Conservation (phyloP, 495 filamentous ascomycete genomes). For the Tricharina praecox region DNA sequence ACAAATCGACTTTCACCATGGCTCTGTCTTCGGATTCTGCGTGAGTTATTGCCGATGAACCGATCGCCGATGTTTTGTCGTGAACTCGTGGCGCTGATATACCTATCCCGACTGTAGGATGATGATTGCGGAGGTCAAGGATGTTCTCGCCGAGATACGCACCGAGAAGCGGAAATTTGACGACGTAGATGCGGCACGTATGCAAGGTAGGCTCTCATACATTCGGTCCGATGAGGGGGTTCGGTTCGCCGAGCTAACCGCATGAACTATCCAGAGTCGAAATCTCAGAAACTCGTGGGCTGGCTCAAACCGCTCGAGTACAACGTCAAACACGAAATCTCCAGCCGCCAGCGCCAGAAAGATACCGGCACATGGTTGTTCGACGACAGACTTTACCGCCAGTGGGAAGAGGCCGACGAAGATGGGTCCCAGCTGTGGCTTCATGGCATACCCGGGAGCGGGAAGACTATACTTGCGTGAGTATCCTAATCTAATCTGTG, state of each 20-base stretch:
- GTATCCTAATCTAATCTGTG: neutral
- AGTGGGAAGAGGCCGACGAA: neutral
- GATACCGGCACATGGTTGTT: neutral
- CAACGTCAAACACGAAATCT: neutral
- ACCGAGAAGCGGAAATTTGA: neutral
- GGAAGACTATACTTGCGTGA: slow-evolving; percentile 1
- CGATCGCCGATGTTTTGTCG: too few relatives aligned
- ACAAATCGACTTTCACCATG: neutral
- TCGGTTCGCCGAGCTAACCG: neutral
- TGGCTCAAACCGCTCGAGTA: neutral
- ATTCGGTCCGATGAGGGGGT: neutral
- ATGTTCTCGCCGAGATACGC: neutral
- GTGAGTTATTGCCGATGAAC: too few relatives aligned
- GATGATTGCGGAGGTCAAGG: too few relatives aligned
- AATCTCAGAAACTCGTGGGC: neutral
- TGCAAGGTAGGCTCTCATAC: neutral
- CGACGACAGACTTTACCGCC: neutral
- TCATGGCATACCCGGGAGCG: neutral
- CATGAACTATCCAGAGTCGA: neutral
- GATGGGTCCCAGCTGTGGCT: neutral
- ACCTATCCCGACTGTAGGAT: too few relatives aligned
- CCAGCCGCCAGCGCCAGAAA: neutral
- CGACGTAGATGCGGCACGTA: neutral
- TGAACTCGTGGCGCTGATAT: too few relatives aligned
- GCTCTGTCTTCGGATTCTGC: too few relatives aligned